Percentiles rank a stretch among this genome's conserved stretches.
These are phyloP conservation scores for Penicillium antarcticum DNA, from an alignment of 495 filamentous ascomycete species.

Conservation along the genomic window DNA sequence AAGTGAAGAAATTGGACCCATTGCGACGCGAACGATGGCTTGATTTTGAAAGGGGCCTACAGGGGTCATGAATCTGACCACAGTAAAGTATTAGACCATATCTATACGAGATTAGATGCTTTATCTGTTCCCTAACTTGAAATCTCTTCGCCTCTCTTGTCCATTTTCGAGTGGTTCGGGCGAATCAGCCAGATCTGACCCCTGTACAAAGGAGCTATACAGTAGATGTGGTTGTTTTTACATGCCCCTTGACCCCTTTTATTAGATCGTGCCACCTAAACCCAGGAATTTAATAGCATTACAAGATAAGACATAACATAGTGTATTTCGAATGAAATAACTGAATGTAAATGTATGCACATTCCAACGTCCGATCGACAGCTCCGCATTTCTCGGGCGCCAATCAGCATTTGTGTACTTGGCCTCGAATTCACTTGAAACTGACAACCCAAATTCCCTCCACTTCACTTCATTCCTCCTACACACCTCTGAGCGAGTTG, in stretches of 20 bases:
- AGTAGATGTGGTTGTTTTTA: too few species aligned
- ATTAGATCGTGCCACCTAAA: neutral
- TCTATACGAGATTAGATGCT: too few species aligned
- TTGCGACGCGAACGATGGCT: slow-evolving; percentile 66
- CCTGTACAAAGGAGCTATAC: slow-evolving; percentile 5
- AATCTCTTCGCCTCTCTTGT: too few species aligned
- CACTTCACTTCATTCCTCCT: slow-evolving; percentile 16
- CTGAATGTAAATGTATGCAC: slow-evolving; percentile 1
- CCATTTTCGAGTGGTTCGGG: too few species aligned
- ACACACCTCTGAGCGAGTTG: slow-evolving; percentile 9
- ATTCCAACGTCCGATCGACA: slow-evolving; percentile 22
- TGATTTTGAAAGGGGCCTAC: slow-evolving; percentile 49
- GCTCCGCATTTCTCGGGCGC: slow-evolving; percentile 9
- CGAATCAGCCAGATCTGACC: too few species aligned
- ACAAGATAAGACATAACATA: neutral
- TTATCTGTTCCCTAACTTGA: too few species aligned
- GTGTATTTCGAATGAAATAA: neutral
- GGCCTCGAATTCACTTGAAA: slow-evolving; percentile 19
- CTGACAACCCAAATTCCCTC: slow-evolving; percentile 21
- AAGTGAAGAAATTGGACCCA: slow-evolving; percentile 65
- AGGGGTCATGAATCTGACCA: too few species aligned
- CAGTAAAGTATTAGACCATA: too few species aligned
- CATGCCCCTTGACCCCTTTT: neutral
- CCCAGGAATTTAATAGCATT: too few species aligned
- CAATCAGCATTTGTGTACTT: slow-evolving; percentile 25